Conservation (phyloP, 2,329 filamentous ascomycete genomes). For the Pseudocercospora macadamiae region DNA sequence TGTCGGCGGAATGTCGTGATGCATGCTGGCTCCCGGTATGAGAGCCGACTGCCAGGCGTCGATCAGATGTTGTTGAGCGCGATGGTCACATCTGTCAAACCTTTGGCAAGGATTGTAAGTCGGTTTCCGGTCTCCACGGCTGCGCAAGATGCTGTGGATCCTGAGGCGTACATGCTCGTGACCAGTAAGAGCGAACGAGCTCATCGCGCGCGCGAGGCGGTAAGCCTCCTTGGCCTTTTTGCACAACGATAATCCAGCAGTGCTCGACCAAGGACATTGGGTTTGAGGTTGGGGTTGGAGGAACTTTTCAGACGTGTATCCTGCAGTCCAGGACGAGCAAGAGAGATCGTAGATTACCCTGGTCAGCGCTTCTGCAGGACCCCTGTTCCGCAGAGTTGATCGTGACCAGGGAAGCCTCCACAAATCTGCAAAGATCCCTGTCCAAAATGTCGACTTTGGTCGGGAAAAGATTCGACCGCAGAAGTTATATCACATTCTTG, state of each 20-base stretch:
- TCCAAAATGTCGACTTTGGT: background rate
- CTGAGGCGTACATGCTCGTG: background rate
- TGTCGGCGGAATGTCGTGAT: constrained; percentile 10
- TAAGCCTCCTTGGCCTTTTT: background rate
- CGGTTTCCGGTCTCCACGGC: constrained; percentile 5
- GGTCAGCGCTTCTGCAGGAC: constrained; percentile 3
- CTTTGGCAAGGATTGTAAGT: constrained; percentile 5
- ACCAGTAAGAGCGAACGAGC: background rate
- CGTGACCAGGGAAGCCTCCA: background rate
- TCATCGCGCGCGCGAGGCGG: background rate
- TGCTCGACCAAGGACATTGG: background rate
- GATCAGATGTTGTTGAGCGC: constrained; percentile 3
- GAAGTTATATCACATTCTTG: background rate
- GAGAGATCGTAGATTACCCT: constrained; percentile 4
- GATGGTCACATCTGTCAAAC: constrained; percentile 10
- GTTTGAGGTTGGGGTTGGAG: background rate
- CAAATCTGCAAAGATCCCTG: background rate
- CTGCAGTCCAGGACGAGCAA: background rate
- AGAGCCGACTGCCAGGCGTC: constrained; percentile 17
- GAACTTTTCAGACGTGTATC: background rate
- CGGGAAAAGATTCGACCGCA: background rate
- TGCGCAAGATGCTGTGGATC: background rate
- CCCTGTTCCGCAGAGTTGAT: background rate
- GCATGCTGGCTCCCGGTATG: constrained; percentile 15
- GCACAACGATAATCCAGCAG: background rate